These are phyloP conservation scores for Isochrysis galbana DNA, from an alignment of 78 protist species.

Conservation along the genomic window DNA sequence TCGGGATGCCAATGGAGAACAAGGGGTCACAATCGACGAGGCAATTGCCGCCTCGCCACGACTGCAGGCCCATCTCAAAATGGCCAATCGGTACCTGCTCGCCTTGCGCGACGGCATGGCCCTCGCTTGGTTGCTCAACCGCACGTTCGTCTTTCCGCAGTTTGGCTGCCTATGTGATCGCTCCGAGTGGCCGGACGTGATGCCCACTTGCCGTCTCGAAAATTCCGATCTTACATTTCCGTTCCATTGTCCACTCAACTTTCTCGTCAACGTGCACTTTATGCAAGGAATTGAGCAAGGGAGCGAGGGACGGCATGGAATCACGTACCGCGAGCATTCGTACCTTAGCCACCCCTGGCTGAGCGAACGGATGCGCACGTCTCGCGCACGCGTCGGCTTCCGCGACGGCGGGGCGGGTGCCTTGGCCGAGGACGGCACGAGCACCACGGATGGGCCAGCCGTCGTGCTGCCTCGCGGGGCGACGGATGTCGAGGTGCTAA, in stretches of 20 bases:
- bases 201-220: constrained; percentile 2
- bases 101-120: constrained; percentile 19
- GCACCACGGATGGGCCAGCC: not conserved
- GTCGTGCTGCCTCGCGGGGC: not conserved
- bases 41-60: not conserved
- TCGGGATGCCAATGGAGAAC: not conserved
- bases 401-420: not conserved
- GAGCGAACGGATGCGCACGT: not conserved
- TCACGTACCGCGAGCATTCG: constrained; percentile 16
- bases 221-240: constrained; percentile 1
- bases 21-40: not conserved
- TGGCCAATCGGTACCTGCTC: not conserved
- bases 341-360: not conserved
- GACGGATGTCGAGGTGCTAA: not conserved
- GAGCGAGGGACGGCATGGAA: not conserved
- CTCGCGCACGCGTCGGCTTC: not conserved
- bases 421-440: not conserved
- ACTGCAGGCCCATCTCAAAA: not conserved
- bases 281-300: not conserved
- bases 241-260: constrained; percentile 11
- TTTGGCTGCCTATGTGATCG: not conserved
- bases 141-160: not conserved
- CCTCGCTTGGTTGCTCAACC: not conserved
- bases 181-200: not conserved
- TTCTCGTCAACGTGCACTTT: constrained; percentile 16